Base-by-base conservation (phyloP, 2,329 filamentous ascomycete species). In the Stagonosporopsis chrysanthemi region DNA sequence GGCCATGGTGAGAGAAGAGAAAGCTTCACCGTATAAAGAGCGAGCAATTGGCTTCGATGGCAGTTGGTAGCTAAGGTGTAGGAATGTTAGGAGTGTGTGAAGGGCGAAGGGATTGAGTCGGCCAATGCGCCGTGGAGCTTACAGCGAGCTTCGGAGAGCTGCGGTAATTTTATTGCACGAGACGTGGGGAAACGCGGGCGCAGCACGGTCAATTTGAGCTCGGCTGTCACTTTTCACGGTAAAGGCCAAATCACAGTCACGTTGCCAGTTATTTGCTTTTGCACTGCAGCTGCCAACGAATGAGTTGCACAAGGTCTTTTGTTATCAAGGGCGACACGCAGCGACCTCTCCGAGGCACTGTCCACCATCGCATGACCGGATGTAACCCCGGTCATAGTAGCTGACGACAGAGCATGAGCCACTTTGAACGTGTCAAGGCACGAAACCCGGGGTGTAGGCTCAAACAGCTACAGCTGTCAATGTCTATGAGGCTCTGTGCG, bases 141-240 rank as follows among this genome's bases (percentile, higher is more conserved):
- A 56, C 62, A 59, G 69, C 66, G 68, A 70, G 67, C 64, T 72
- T 71, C 65, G 65, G 19, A 8, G 60, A 66, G 67, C 50, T 63
- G 63, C 64, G 62, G 42, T 39, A 62, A 60, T 65, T 67, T 66
- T 60, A 62, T 50, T 50, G 8, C 29, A 31, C 64, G 57, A 58
- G 56, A 58, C 56, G 56, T 60, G 65, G 67, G 62, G 64, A 46
- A 63, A 62, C 69, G 67, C 73, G 70, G 71, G 70, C 70, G 70
- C 69, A 45, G 35, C 35, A 33, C 44, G 15, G 43, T 26, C 24
- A 26, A 19, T 19, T 3, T 19, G 19, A 19, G 19, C 19, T 19
- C 19, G 19, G 19, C 19, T 26, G 24, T 26, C 24, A 26, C 8
- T 26, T 6, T 29, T 6, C 31, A n/a, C 14, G 31, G 31, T n/a